Evolutionary conservation across 1,139 yeast genomes (phyloP).

Genomic region (Suhomyces ambrosiae): DNA sequence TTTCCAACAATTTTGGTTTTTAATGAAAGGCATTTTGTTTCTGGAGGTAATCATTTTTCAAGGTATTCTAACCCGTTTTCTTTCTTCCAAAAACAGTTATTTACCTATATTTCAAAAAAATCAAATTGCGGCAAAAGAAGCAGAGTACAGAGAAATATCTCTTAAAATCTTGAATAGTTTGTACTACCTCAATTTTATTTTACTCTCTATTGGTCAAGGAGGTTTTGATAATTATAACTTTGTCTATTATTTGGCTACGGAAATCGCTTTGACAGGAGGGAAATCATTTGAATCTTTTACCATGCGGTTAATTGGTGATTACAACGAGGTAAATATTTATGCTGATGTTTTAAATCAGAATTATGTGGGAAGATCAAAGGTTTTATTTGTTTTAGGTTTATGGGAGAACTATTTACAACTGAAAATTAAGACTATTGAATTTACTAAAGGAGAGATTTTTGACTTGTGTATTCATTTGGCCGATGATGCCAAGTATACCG

Average conservation of each 20-base stretch:
- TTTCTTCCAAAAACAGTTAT: constrained; percentile 18
- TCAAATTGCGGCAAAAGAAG: constrained; percentile 12
- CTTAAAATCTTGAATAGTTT: constrained; percentile 46
- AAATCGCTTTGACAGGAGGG: constrained; percentile 38
- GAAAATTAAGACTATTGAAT: constrained; percentile 23
- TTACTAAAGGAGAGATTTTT: constrained; percentile 38
- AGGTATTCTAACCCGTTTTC: constrained; percentile 51
- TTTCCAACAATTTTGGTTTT: constrained; percentile 36
- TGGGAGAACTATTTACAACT: constrained; percentile 59
- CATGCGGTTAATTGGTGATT: constrained; percentile 41
- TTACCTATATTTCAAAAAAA: constrained; percentile 12
- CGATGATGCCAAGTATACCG: constrained; percentile 29
- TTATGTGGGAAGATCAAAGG: constrained; percentile 48
- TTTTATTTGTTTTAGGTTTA: constrained; percentile 57
- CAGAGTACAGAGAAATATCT: constrained; percentile 34
- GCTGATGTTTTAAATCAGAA: constrained; percentile 34
- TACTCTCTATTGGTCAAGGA: constrained; percentile 64
- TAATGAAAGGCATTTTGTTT: constrained; percentile 50
- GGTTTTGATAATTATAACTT: constrained; percentile 73
- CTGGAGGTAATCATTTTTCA: constrained; percentile 56
- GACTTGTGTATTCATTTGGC: constrained; percentile 48
- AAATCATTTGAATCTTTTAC: constrained; percentile 40
- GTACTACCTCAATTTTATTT: constrained; percentile 56
- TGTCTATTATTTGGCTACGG: constrained; percentile 57
- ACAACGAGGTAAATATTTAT: constrained; percentile 41